Conservation (phyloP, 2,329 filamentous ascomycete species). For the Colletotrichum tropicicola region DNA sequence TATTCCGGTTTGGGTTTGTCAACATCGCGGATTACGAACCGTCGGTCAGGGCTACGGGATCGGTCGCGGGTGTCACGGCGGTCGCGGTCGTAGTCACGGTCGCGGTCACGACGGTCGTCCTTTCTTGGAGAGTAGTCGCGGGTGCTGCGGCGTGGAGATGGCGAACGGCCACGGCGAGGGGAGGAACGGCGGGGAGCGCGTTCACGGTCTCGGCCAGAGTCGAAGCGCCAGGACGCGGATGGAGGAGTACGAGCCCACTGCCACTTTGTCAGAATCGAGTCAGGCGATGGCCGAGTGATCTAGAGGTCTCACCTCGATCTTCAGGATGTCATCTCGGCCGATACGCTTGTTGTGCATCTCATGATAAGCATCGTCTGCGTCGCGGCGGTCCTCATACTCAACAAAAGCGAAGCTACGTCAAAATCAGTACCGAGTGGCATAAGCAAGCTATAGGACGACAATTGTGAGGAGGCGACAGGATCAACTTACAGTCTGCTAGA, state of each 20-base stretch:
- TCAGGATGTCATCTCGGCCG: conserved; percentile 91
- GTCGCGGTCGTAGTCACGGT: conserved; percentile 81
- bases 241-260: conserved; percentile 99
- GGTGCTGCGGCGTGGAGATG: conserved; percentile 78
- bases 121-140: conserved; percentile 89
- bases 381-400: conserved; percentile 97
- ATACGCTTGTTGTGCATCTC: conserved; percentile 99
- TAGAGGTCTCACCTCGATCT: conserved; percentile 82
- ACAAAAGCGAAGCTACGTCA: conserved; percentile 87
- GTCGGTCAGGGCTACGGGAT: conserved; percentile 74
- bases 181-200: conserved; percentile 66
- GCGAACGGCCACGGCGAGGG: conserved; percentile 76
- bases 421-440: not conserved
- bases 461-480: no score
- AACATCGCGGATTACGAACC: conserved; percentile 48
- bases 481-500: conserved; percentile 92
- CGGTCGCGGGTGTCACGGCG: conserved; percentile 80
- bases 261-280: conserved; percentile 3
- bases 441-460: not conserved
- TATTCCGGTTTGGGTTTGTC: conserved; percentile 33
- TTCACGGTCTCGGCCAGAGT: conserved; percentile 84
- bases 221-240: conserved; percentile 98
- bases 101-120: conserved; percentile 84
- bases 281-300: no score
- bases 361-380: conserved; percentile 98